Base-by-base conservation (phyloP, 1,284 basidiomycete species). In the Sutorius eximius region DNA sequence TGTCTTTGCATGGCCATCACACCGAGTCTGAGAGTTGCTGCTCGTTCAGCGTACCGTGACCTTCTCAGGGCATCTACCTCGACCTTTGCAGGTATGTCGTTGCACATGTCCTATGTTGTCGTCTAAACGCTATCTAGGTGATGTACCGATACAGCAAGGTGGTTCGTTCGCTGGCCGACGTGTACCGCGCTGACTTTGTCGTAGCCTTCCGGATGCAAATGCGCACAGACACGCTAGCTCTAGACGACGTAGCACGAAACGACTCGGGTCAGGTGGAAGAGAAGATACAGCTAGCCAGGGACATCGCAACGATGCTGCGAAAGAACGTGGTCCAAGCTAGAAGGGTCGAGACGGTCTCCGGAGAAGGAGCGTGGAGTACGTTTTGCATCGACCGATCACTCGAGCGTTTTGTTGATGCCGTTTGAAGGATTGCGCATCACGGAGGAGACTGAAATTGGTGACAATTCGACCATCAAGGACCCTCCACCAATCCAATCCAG, bases 281-380 rank as follows among this genome's bases (percentile, higher is more conserved):
- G 51, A 80, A 81, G 55, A 75, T 81, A 8, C 73, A 78, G 41
- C 69, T 86, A 9, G 78, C 82, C n/a, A 76, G 72, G 50, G 87
- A 91, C 34, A 74, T 90, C 45, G 85, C 89, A 12, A 70, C 75
- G n/a, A 79, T 88, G 15, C 68, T 92, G 51, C 78, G 83, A 58
- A 81, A 74, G 65, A 92, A 92, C 65, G 72, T 92, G 42, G 88
- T 89, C 0, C 90, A 92, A 69, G 89, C 80, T 5, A 68, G 72
- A 43, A 81, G 72, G 59, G 71, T 80, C 12, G 59, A 68, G 13
- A 58, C 56, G 36, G 33, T 66, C 11, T 61, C 69, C 5, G 59
- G 69, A 12, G 68, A 74, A 38, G 82, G 82, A 11, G 73, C 77
- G 22, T 91, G 84, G 78, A 77, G 88, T 89, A 62, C 5, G 60